Base-by-base conservation (phyloP, 306 rosid genomes). In the Datisca glomerata region DNA sequence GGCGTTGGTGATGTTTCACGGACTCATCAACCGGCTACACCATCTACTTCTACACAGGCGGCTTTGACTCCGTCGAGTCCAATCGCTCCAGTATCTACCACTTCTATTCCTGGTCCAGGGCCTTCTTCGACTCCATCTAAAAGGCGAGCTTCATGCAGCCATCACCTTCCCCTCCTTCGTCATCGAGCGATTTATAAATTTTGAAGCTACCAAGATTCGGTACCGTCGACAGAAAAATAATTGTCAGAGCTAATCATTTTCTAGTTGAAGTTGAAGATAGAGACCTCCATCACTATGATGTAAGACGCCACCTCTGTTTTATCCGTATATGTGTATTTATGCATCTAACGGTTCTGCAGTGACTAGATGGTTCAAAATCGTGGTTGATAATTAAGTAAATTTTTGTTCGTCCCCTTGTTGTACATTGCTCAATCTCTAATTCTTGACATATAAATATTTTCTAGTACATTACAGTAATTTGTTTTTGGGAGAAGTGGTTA, bases 211-310 rank as follows among this genome's bases (percentile, higher is more conserved):
- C 96, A 0, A 73, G 60, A 1, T 65, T 0, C 2, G 93, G 93
- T 0, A 40, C 1, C 6, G 0, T 15, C 0, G 96, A 93, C 0
- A 17, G 0, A 0, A 67, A 13, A 22, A 16, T 53, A 6, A 5
- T 29, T 11, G 70, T 80, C 1, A 60, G 75, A 0, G 96, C 96
- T 0, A 85, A 85, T 43, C 96, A 85, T n/a, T 77, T 85, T 5
- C 35, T 51, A 1, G 71, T 77, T 0, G 6, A 77, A 19, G 67
- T 74, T 1, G 62, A 63, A 0, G 65, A 64, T 0, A 13, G 8
- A 0, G 85, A 77, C 42, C 39, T 74, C 0, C 63, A 59, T 7
- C 96, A 77, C 1, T 85, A 85, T 5, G 66, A 34, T 43, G 35
- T 47, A 38, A 20, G 50, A 13, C 2, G 0, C n/a, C n/a, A n/a